Evolutionary conservation across 768 basidiomycete genomes (phyloP), one percentile per base, ranked within the genome.

Genomic region (Coprinopsis cinerea): DNA sequence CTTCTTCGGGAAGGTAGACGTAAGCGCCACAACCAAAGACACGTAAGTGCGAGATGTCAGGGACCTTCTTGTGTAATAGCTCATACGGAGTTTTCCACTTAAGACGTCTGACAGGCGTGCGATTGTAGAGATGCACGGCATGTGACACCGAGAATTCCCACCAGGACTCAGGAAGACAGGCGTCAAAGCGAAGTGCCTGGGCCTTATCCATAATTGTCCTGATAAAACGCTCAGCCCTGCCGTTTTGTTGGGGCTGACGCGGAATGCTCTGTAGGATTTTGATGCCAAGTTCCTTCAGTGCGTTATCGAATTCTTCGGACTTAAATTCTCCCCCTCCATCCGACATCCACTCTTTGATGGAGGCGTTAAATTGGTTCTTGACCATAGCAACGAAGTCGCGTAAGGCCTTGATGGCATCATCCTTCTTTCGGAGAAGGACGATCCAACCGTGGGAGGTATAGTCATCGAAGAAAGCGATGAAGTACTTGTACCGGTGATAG

Each of bases 81-180:
- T 49, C 48, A 27, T 41, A 30, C 20, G 26, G 48, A 60, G 63
- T 17, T 49, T 39, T 0, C 53, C 53, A 25, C n/a, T 32, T 58
- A 55, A 60, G 7, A 1, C 54, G 42, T 13, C 37, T 25, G 15
- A 55, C 63, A 57, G 64, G 34, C 51, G 63, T 41, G 26, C 53
- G 48, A 45, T 70, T 72, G 10, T 57, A 51, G 0, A 71, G n/a
- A 44, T 70, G 66, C 10, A 36, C 53, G 0, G 62, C 60, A 43
- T 70, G 55, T 0, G 7, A 4, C 2, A 64, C 39, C 0, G 60
- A 51, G 44, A 40, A 54, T 49, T 51, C 64, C 55, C 20, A 56
- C 57, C 1, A 60, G 58, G 13, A 59, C 65, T 22, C 45, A 14
- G 54, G 54, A 27, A 41, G 9, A 28, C 26, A 40, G n/a, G 51